These are phyloP conservation scores for Cladobotryum mycophilum DNA, from an alignment of 2,329 filamentous ascomycete species.

Conservation along the genomic window DNA sequence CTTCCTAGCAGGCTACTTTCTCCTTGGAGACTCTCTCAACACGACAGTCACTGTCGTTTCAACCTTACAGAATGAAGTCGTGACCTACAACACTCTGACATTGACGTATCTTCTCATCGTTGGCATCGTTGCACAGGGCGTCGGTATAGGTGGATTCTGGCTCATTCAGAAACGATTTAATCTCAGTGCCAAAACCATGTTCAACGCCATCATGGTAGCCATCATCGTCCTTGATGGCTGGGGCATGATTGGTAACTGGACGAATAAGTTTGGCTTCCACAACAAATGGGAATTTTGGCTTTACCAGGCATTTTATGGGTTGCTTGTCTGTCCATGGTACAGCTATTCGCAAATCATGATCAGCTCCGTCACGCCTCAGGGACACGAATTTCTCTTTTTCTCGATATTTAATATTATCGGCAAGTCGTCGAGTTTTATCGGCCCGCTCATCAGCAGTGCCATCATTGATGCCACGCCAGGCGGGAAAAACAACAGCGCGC, in stretches of 20 bases:
- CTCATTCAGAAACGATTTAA: constrained; percentile 52
- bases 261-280: constrained; percentile 37
- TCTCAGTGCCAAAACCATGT: constrained; percentile 61
- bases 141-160: constrained; percentile 59
- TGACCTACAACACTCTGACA: constrained; percentile 58
- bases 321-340: constrained; percentile 65
- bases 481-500: constrained; percentile 50
- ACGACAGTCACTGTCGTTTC: constrained; percentile 63
- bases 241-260: constrained; percentile 44
- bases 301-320: constrained; percentile 52
- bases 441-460: constrained; percentile 60
- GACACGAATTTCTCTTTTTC: constrained; percentile 67
- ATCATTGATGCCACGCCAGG: constrained; percentile 57
- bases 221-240: constrained; percentile 53
- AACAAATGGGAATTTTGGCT: constrained; percentile 41
- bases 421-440: constrained; percentile 63
- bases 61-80: constrained; percentile 59
- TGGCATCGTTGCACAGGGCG: constrained; percentile 55
- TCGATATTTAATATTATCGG: constrained; percentile 62
- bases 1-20: constrained; percentile 61
- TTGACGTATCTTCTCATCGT: constrained; percentile 62
- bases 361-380: constrained; percentile 59
- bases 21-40: constrained; percentile 64
- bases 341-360: constrained; percentile 68
- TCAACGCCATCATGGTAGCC: constrained; percentile 55